Evolutionary conservation across 257 asterid species (phyloP).

Genomic region (Buddleja alternifolia): DNA sequence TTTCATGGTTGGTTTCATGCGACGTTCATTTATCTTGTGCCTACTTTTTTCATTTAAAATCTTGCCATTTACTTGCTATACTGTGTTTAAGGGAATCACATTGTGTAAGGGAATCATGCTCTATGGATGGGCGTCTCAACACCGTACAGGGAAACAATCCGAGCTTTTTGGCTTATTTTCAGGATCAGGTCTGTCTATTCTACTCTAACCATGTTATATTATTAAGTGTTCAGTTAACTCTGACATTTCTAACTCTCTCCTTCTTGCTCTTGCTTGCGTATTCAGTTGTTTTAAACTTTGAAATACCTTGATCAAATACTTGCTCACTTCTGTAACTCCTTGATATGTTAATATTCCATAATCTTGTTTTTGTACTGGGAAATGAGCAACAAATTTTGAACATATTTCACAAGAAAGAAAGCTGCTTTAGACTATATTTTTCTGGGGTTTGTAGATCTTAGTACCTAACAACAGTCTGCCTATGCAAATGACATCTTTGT

Average conservation of each 20-base stretch:
- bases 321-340: neutral
- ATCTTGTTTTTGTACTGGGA: too few species aligned
- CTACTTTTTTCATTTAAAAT: conserved; percentile 16
- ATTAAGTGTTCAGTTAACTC: neutral
- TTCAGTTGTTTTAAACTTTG: conserved; percentile 2
- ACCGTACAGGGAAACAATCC: conserved; percentile 95
- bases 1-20: neutral
- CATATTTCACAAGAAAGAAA: too few species aligned
- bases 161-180: conserved; percentile 95
- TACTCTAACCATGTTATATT: conserved; percentile 10
- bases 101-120: conserved; percentile 89
- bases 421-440: too few species aligned
- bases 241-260: neutral
- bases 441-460: neutral
- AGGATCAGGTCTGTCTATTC: conserved; percentile 73
- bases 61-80: conserved; percentile 21
- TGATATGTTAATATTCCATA: neutral
- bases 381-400: too few species aligned
- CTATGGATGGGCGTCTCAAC: conserved; percentile 91
- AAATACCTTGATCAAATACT: neutral
- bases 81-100: conserved; percentile 41
- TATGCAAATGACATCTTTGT: neutral
- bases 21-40: conserved; percentile 7
- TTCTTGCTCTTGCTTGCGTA: neutral
- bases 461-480: neutral